These are phyloP conservation scores for Phanerochaete sordida DNA, from an alignment of 768 basidiomycete genomes.

Conservation along the genomic window DNA sequence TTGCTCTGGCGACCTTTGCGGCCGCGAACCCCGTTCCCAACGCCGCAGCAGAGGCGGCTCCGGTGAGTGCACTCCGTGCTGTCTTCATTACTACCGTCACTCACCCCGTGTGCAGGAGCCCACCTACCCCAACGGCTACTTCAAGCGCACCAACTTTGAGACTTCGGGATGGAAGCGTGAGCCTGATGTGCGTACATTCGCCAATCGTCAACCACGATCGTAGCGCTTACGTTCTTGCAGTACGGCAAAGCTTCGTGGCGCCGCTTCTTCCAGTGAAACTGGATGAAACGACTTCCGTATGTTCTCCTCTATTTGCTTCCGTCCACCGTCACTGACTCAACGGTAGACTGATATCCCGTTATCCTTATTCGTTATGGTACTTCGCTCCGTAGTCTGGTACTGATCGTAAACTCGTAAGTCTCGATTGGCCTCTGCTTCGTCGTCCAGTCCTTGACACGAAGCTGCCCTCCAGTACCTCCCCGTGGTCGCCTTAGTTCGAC, in stretches of 20 bases:
- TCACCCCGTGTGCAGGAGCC: too few species aligned
- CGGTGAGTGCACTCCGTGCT: background rate
- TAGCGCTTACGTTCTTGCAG: too few species aligned
- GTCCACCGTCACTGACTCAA: background rate
- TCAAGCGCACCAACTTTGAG: background rate
- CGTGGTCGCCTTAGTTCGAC: background rate
- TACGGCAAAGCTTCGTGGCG: too few species aligned
- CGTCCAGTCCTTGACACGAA: background rate
- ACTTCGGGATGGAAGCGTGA: background rate
- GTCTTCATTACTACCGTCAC: too few species aligned
- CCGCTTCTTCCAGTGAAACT: too few species aligned
- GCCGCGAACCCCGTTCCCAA: constrained; percentile 20
- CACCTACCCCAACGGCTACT: too few species aligned
- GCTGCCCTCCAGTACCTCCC: background rate
- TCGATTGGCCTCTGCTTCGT: too few species aligned
- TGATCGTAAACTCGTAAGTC: background rate
- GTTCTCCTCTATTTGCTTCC: too few species aligned
- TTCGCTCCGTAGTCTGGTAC: background rate
- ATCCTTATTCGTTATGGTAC: background rate
- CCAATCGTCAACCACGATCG: too few species aligned
- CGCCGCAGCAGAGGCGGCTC: constrained; percentile 3
- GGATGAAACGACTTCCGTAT: too few species aligned
- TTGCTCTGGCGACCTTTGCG: constrained; percentile 20
- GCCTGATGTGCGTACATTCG: too few species aligned
- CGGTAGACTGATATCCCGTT: background rate